These are phyloP conservation scores for Euryodendron excelsum DNA, from an alignment of 148 eudicot species.

Conservation along the genomic window DNA sequence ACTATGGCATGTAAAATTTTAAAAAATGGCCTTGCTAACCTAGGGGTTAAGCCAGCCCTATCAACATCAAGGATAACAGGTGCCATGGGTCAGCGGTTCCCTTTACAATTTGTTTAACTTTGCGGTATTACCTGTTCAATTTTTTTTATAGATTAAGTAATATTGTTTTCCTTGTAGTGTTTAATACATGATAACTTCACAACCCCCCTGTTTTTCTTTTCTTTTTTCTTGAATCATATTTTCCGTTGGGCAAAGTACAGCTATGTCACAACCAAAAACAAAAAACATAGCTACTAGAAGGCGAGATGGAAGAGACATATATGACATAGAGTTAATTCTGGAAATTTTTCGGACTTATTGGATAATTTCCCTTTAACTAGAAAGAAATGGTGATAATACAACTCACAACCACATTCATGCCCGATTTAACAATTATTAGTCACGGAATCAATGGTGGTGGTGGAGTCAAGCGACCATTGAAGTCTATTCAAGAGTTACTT, in stretches of 20 bases:
- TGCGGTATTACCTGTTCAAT: not conserved
- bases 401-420: not conserved
- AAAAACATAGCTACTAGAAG: too few relatives aligned
- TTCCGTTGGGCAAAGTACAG: not conserved
- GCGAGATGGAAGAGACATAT: not conserved
- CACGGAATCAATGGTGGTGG: not conserved
- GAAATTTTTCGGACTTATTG: not conserved
- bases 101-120: not conserved
- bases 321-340: not conserved
- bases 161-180: not conserved
- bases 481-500: not conserved
- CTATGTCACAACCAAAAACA: not conserved
- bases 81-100: not conserved
- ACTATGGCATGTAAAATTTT: too few relatives aligned
- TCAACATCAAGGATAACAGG: not conserved
- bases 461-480: not conserved
- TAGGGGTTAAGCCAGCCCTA: not conserved
- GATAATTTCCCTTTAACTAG: too few relatives aligned
- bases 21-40: not conserved
- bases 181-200: not conserved
- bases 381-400: not conserved
- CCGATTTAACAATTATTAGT: not conserved
- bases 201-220: not conserved
- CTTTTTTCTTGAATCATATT: too few relatives aligned
- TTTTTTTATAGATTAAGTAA: too few relatives aligned